phyloP scores from a whole-genome alignment of 345 rosid genomes.

The Noccaea caerulescens region DNA sequence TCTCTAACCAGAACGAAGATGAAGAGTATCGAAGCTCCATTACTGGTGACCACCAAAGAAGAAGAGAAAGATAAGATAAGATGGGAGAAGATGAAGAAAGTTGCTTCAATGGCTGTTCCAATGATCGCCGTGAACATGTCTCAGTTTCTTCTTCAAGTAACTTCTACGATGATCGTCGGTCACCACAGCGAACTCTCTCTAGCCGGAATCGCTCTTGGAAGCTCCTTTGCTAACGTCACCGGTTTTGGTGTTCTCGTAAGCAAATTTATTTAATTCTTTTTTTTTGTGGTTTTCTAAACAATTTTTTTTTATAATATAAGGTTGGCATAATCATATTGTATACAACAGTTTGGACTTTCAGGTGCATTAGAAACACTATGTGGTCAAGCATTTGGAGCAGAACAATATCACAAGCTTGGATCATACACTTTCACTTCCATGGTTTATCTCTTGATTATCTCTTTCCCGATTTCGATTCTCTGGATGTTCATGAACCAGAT shows the following conservation, averaged over 20 bases:
- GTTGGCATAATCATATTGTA: neutral
- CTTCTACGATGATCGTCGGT: slow-evolving; percentile 45
- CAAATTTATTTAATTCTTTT: neutral
- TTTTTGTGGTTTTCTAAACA: neutral
- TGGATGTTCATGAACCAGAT: slow-evolving; percentile 45
- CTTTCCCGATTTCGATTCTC: slow-evolving; percentile 38
- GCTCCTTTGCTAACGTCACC: slow-evolving; percentile 45
- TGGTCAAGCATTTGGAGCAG: slow-evolving; percentile 86
- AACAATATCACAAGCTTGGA: slow-evolving; percentile 54
- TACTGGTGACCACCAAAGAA: slow-evolving; percentile 25
- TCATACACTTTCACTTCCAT: slow-evolving; percentile 43
- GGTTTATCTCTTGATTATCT: slow-evolving; percentile 26
- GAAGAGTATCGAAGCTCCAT: slow-evolving; percentile 34
- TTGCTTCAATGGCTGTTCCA: slow-evolving; percentile 47
- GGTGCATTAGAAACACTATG: slow-evolving; percentile 82
- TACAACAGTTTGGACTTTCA: slow-evolving; percentile 60
- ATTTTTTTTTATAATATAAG: neutral
- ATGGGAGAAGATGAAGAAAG: slow-evolving; percentile 44
- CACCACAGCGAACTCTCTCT: slow-evolving; percentile 40
- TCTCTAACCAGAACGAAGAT: slow-evolving; percentile 17
- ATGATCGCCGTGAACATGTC: slow-evolving; percentile 45
- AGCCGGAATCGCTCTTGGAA: slow-evolving; percentile 43
- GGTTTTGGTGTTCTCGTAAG: slow-evolving; percentile 47
- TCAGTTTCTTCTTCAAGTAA: slow-evolving; percentile 41
- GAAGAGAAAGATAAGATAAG: slow-evolving; percentile 27